Evolutionary conservation across 306 rosid genomes (phyloP).

Genomic region (Prunus salicina): DNA sequence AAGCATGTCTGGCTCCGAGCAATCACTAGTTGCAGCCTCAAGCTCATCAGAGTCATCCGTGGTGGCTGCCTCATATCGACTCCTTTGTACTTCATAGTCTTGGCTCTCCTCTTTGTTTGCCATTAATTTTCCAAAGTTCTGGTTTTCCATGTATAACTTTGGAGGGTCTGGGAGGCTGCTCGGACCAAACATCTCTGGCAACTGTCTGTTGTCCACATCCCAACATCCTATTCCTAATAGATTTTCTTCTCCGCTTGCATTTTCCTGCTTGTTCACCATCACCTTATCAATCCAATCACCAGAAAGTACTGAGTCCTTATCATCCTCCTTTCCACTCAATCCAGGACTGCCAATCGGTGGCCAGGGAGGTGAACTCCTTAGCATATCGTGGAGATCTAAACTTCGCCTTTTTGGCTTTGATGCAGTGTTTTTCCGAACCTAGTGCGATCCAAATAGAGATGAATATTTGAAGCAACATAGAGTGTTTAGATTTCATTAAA

Average conservation of each 20-base stretch:
- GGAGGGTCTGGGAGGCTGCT: conserved; percentile 41
- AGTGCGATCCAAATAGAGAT: neutral
- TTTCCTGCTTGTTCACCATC: conserved; percentile 47
- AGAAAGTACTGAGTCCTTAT: conserved; percentile 39
- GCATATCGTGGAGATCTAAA: conserved; percentile 70
- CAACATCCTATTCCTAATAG: conserved; percentile 52
- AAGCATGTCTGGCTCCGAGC: conserved; percentile 72
- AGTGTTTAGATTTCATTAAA: neutral
- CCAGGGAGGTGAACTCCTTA: conserved; percentile 46
- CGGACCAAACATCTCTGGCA: conserved; percentile 45
- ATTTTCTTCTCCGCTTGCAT: conserved; percentile 49
- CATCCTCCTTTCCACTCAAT: conserved; percentile 48
- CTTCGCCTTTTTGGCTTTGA: conserved; percentile 56
- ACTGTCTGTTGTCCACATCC: conserved; percentile 51
- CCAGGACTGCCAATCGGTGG: conserved; percentile 19
- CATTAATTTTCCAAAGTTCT: conserved; percentile 12
- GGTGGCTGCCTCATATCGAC: conserved; percentile 35
- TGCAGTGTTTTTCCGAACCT: conserved; percentile 42
- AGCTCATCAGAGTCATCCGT: conserved; percentile 69
- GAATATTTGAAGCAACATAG: neutral
- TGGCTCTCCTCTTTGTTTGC: conserved; percentile 36
- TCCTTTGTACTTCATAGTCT: conserved; percentile 28
- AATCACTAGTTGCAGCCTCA: conserved; percentile 76
- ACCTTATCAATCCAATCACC: conserved; percentile 62
- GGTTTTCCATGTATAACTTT: conserved; percentile 32